Base-by-base conservation (phyloP, 2,329 filamentous ascomycete genomes). In the Xylariaceae sp. region DNA sequence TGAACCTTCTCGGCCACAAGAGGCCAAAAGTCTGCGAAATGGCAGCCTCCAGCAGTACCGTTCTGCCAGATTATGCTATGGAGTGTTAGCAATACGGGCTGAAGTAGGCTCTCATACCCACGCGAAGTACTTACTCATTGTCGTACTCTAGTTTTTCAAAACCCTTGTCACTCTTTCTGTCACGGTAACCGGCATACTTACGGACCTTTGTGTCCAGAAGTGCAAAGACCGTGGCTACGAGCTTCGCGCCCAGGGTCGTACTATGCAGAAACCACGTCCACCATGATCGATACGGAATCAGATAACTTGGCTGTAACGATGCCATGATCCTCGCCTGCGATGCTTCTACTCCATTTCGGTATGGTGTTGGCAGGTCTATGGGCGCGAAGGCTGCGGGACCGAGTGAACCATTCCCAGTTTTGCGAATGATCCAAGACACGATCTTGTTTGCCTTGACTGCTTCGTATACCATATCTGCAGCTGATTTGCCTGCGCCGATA, bases 381-480 rank as follows among this genome's bases (percentile, higher is more conserved):
- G 54, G 42, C 19, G 56, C 45, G 38, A 62, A 57, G 15, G 52
- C 55, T 16, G 51, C 59, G 19, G 61, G 52, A 17, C 62, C 63
- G 8, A 55, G 53, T 8, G 51, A 53, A 32, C 61, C 57, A 19
- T 51, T 50, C 12, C 47, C 49, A 29, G 52, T 51, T 38, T 58
- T 54, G 38, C 65, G 56, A 34, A 65, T 54, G 29, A 52, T 47
- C 64, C 64, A 67, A 13, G 48, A 54, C 2, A 65, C 60, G 0
- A 34, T 51, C 36, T 63, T 64, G 13, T 53, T 54, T 2, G 53
- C 54, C 45, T 64, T 64, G 19, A 53, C 54, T 8, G 49, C 45
- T 29, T 59, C 55, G 40, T 67, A 67, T 1, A 61, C 57, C 50
- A 66, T 59, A 43, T 67, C 64, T 15, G 61, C 64, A 4, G 64